phyloP scores from a whole-genome alignment of 2,329 filamentous ascomycete species.

The Microdochium bolleyi region DNA sequence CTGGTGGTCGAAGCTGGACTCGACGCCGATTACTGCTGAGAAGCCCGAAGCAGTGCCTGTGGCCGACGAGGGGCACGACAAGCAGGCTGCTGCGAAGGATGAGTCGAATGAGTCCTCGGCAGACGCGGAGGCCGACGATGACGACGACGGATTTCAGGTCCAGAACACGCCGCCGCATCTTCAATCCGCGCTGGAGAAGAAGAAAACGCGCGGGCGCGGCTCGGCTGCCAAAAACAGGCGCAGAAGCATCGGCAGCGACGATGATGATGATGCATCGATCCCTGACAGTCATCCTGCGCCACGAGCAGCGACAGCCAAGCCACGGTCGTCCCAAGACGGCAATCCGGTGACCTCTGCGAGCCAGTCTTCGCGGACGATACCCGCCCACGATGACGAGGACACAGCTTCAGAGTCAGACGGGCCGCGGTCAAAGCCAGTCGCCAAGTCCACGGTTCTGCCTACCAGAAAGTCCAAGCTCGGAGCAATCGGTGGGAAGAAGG shows the following conservation, averaged over 20 bases:
- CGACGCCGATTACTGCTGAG: conserved; percentile 16
- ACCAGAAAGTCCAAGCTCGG: conserved; percentile 20
- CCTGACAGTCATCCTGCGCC: conserved; percentile 10
- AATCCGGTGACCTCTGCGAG: conserved; percentile 6
- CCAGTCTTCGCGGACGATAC: conserved; percentile 14
- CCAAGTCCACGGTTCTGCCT: background rate
- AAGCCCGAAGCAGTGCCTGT: conserved; percentile 3
- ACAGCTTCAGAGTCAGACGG: conserved; percentile 20
- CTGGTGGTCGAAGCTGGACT: conserved; percentile 40
- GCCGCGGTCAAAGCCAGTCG: conserved; percentile 7
- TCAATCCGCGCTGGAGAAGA: conserved; percentile 6
- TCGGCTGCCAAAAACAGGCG: background rate
- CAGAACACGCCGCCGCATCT: conserved; percentile 37
- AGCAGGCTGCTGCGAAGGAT: conserved; percentile 5
- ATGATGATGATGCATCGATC: conserved; percentile 9
- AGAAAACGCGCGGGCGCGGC: conserved; percentile 11
- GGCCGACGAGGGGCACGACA: conserved; percentile 5
- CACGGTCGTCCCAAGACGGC: conserved; percentile 9
- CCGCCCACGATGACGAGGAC: conserved; percentile 14
- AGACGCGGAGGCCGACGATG: conserved; percentile 21
- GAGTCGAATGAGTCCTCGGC: conserved; percentile 12
- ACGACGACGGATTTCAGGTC: conserved; percentile 44
- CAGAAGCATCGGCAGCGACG: conserved; percentile 8
- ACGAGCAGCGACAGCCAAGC: conserved; percentile 2
- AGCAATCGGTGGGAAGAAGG: conserved; percentile 17